Conservation (phyloP, 352 stramenopile species). For the Phytophthora pseudosyringae region DNA sequence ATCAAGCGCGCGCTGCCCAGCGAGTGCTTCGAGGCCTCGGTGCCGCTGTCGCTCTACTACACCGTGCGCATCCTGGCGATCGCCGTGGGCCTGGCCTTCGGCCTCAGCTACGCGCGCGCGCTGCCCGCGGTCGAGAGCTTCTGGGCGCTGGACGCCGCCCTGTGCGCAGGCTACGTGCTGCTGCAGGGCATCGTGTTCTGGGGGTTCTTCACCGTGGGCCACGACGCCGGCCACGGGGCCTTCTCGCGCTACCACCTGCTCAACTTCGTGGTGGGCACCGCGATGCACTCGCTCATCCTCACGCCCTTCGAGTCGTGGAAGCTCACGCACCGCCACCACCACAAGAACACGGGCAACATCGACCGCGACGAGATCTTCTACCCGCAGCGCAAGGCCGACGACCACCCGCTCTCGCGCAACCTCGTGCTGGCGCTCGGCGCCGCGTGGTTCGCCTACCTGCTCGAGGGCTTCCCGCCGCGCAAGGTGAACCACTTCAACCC, state of each 20-base stretch:
- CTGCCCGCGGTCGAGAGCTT: conserved; percentile 48
- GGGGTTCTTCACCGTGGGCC: conserved; percentile 86
- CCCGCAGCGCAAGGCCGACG: conserved; percentile 65
- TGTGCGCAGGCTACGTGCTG: conserved; percentile 68
- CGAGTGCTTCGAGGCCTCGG: conserved; percentile 77
- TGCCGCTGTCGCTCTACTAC: conserved; percentile 78
- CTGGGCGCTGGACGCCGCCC: conserved; percentile 44
- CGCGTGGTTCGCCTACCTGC: conserved; percentile 76
- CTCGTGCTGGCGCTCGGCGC: conserved; percentile 58
- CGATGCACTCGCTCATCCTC: conserved; percentile 85
- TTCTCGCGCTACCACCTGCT: conserved; percentile 82
- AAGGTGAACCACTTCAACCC: conserved; percentile 85
- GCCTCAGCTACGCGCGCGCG: conserved; percentile 49
- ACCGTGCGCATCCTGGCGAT: conserved; percentile 61
- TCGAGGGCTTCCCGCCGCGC: conserved; percentile 76
- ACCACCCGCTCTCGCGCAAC: conserved; percentile 58
- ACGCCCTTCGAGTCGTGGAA: conserved; percentile 85
- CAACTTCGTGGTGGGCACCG: conserved; percentile 78
- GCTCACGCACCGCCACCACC: conserved; percentile 82
- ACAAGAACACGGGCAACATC: conserved; percentile 90
- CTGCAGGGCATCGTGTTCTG: conserved; percentile 83
- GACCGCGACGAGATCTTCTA: conserved; percentile 88
- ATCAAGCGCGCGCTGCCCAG: conserved; percentile 81
- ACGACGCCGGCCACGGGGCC: conserved; percentile 81
- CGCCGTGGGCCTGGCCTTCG: conserved; percentile 47